phyloP scores from a whole-genome alignment of 2,329 filamentous ascomycete genomes.

The Annulohypoxylon truncatum region DNA sequence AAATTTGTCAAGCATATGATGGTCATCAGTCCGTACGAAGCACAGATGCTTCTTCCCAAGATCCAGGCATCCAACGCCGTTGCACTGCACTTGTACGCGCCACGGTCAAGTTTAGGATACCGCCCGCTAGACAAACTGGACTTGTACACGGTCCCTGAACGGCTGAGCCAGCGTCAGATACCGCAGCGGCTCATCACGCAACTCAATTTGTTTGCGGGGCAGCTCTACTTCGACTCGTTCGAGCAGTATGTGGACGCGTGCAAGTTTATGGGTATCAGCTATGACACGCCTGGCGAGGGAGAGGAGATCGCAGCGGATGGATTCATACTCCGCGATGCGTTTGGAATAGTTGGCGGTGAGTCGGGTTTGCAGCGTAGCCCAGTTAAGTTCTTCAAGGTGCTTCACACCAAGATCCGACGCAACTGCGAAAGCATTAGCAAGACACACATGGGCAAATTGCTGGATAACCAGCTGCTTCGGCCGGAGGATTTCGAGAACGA shows the following conservation, averaged over 20 bases:
- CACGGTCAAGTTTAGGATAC: slow-evolving; percentile 28
- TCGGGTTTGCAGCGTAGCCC: slow-evolving; percentile 51
- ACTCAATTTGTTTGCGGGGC: slow-evolving; percentile 75
- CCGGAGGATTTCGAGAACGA: slow-evolving; percentile 29
- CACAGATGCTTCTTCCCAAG: slow-evolving; percentile 34
- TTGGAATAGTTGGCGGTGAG: slow-evolving; percentile 23
- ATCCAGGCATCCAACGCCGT: slow-evolving; percentile 25
- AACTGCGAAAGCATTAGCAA: slow-evolving; percentile 54
- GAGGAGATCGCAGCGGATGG: slow-evolving; percentile 48
- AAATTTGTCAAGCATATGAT: slow-evolving; percentile 30
- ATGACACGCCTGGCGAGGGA: slow-evolving; percentile 29
- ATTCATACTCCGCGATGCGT: slow-evolving; percentile 49
- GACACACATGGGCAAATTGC: slow-evolving; percentile 56
- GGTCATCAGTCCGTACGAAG: slow-evolving; percentile 45
- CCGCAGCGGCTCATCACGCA: slow-evolving; percentile 48
- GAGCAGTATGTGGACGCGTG: slow-evolving; percentile 66
- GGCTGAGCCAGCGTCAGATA: slow-evolving; percentile 8
- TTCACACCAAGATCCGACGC: slow-evolving; percentile 53
- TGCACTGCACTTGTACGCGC: slow-evolving; percentile 41
- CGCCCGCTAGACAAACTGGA: slow-evolving; percentile 35
- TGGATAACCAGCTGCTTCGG: slow-evolving; percentile 48
- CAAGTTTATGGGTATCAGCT: slow-evolving; percentile 62
- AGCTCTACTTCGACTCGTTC: slow-evolving; percentile 69
- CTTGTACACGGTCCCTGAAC: slow-evolving; percentile 37
- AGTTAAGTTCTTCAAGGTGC: slow-evolving; percentile 52